phyloP scores from a whole-genome alignment of 768 basidiomycete species.

The Agrocybe praecox region DNA sequence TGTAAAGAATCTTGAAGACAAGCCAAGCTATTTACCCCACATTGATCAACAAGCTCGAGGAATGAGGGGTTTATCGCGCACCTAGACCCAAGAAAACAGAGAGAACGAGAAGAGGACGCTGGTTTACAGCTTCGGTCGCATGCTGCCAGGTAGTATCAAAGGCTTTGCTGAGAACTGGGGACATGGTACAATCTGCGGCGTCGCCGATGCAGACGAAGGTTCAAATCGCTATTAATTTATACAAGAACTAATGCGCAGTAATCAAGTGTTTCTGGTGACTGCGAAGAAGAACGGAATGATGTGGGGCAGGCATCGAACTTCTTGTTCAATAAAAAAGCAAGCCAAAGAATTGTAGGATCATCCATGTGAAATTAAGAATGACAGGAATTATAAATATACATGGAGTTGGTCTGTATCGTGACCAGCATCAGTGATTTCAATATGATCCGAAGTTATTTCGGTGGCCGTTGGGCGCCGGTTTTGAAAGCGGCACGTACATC shows the following conservation, averaged over 20 bases:
- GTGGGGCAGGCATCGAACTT: neutral
- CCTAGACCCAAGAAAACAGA: neutral
- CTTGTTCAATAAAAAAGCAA: neutral
- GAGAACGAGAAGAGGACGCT: neutral
- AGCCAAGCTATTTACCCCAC: conserved; percentile 3
- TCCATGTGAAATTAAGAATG: conserved; percentile 8
- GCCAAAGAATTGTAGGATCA: neutral
- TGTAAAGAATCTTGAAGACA: conserved; percentile 18
- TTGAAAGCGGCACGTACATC: too few relatives aligned
- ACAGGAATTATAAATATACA: neutral
- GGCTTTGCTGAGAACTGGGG: neutral
- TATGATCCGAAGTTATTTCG: too few relatives aligned
- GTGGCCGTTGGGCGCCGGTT: too few relatives aligned
- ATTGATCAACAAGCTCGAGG: neutral
- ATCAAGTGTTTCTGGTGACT: neutral
- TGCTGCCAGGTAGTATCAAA: conserved; percentile 4
- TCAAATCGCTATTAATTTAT: too few relatives aligned
- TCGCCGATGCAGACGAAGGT: too few relatives aligned
- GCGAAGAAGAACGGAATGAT: neutral
- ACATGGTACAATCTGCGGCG: conserved; percentile 2
- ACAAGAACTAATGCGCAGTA: neutral
- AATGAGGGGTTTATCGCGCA: neutral
- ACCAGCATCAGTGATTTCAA: too few relatives aligned
- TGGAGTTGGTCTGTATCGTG: too few relatives aligned
- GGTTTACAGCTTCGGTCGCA: neutral